phyloP scores from a whole-genome alignment of 805 yeast species.

The Torulaspora maleeae region DNA sequence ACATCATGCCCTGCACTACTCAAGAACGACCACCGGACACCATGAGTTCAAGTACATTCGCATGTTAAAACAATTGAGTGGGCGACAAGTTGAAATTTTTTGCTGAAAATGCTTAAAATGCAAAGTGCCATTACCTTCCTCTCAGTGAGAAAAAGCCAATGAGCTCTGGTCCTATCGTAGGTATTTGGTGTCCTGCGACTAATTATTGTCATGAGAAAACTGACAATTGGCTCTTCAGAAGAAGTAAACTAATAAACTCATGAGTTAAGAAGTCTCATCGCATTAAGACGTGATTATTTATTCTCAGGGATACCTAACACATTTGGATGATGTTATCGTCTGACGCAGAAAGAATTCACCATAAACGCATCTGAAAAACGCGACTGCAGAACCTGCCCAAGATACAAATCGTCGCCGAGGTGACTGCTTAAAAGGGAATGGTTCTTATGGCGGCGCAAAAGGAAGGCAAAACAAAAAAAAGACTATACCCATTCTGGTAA shows the following conservation, averaged over 20 bases:
- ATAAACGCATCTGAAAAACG: neutral
- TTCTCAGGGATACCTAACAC: neutral
- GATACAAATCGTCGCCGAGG: neutral
- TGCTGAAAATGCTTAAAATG: neutral
- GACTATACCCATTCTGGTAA: neutral
- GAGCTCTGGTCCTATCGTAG: neutral
- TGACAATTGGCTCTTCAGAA: neutral
- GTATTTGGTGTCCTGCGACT: neutral
- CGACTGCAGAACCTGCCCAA: neutral
- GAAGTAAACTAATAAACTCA: neutral
- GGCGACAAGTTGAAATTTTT: neutral
- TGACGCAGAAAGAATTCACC: neutral
- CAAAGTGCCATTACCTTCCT: neutral
- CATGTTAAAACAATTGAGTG: neutral
- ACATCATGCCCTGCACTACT: neutral
- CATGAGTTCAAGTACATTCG: neutral
- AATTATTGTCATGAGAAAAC: neutral
- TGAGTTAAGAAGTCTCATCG: neutral
- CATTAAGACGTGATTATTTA: neutral
- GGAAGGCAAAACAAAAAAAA: neutral
- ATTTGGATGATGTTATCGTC: neutral
- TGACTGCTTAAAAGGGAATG: neutral
- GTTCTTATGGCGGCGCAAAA: neutral
- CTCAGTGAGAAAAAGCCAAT: neutral
- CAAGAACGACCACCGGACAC: neutral